Conservation (phyloP, 164 flowering plant species). For the Nymphaea colorata region DNA sequence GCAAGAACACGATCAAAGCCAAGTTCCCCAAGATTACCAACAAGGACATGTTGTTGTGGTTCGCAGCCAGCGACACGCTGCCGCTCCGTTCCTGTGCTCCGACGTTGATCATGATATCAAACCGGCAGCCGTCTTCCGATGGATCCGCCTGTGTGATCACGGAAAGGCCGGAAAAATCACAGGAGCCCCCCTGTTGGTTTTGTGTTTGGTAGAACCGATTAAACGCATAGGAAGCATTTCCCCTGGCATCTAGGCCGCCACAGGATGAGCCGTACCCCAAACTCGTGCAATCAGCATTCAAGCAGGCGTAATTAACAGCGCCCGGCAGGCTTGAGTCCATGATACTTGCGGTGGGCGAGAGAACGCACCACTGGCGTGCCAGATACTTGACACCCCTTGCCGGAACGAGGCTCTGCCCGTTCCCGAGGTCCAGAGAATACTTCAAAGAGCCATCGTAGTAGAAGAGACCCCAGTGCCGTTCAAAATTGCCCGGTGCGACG, state of each 20-base stretch:
- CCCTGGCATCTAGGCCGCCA: slow-evolving; percentile 32
- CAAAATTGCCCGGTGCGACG: slow-evolving; percentile 69
- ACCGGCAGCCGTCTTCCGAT: slow-evolving; percentile 37
- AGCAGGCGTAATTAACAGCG: slow-evolving; percentile 51
- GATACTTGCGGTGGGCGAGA: slow-evolving; percentile 49
- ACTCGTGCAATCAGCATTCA: slow-evolving; percentile 72
- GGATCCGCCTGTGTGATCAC: slow-evolving; percentile 44
- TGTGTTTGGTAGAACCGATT: slow-evolving; percentile 65
- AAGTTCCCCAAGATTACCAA: background rate
- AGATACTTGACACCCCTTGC: slow-evolving; percentile 70
- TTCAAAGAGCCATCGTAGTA: slow-evolving; percentile 63
- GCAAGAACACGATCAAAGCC: background rate
- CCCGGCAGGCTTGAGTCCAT: slow-evolving; percentile 31
- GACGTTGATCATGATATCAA: slow-evolving; percentile 55
- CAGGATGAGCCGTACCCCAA: slow-evolving; percentile 72
- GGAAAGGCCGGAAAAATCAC: slow-evolving; percentile 38
- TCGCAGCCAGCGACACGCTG: background rate
- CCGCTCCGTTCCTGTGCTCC: slow-evolving; percentile 21
- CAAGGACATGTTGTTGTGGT: background rate
- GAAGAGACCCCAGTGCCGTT: slow-evolving; percentile 93
- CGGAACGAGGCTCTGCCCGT: slow-evolving; percentile 22
- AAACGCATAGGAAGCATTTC: slow-evolving; percentile 82
- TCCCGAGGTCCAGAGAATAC: slow-evolving; percentile 38
- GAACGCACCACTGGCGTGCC: slow-evolving; percentile 64
- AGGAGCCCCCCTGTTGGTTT: slow-evolving; percentile 51